Evolutionary conservation across 2,329 filamentous ascomycete genomes (phyloP), one percentile per base, ranked within the genome.

Genomic region (Juglanconis juglandina): DNA sequence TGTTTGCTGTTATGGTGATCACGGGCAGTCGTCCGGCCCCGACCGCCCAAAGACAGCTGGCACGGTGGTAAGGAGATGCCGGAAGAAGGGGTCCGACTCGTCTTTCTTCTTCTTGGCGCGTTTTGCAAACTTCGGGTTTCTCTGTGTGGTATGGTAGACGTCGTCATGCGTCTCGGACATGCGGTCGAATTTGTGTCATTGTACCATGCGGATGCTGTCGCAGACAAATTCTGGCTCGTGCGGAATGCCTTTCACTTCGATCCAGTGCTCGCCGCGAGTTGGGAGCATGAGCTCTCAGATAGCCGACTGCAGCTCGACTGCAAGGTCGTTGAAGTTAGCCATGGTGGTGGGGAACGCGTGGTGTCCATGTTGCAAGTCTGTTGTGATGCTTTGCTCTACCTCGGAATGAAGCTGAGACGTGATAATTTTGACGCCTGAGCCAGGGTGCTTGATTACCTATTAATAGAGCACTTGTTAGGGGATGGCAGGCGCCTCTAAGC

Each of bases 211-310:
- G n/a, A 49, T 48, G 42, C 32, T 48, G 32, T 48, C 33, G 14
- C 33, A 42, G 3, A 56, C 17, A 8, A 14, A 48, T 1, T 24
- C 24, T 11, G 53, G 24, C 8, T 44, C 33, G 10, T 41, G 53
- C 2, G 42, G 42, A 5, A 35, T 30, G 10, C 54, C 54, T 14
- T 57, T 46, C 5, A 50, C 32, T 8, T 57, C 54, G 11, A 57
- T 13, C 54, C 54, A 50, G 35, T 57, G 46, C 4, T 50, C 14
- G 5, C 54, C 54, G 35, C 54, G 46, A 17, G 33, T 9, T 3
- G 54, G 54, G 35, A 57, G 47, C 46, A 57, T 46, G 5, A 50
- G 5, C 14, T 34, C 3, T 46, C 54, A 57, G 46, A 57, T 57
- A 1, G 34, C 47, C 11, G 39, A n/a, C 3, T 57, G 54, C 4